These are phyloP conservation scores for Phytomonas francai DNA, from an alignment of 208 protist genomes.

Conservation along the genomic window DNA sequence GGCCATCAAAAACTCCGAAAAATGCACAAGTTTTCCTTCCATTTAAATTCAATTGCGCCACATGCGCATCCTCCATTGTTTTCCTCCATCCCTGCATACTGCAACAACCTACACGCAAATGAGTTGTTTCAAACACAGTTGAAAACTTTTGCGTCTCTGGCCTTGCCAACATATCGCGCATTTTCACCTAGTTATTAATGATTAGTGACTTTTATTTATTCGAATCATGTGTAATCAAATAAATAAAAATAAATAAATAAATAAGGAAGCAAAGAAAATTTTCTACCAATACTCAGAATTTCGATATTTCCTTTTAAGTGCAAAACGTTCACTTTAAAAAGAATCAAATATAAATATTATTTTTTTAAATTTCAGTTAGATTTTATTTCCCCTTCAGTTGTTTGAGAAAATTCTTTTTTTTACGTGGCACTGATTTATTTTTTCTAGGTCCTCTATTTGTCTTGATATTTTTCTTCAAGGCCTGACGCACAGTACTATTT, in stretches of 20 bases:
- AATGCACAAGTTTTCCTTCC: constrained; percentile 63
- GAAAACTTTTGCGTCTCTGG: constrained; percentile 89
- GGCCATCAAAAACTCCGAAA: constrained; percentile 89
- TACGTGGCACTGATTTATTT: neutral
- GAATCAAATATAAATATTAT: constrained; percentile 8
- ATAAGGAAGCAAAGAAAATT: neutral
- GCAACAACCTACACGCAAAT: constrained; percentile 77
- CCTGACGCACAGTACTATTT: constrained; percentile 30
- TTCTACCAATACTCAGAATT: neutral
- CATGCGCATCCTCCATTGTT: constrained; percentile 89
- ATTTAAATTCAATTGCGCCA: constrained; percentile 73
- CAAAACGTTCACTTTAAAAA: neutral
- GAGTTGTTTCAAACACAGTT: constrained; percentile 78
- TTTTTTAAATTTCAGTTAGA: constrained; percentile 8
- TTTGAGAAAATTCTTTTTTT: constrained; percentile 15
- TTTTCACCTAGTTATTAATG: constrained; percentile 18
- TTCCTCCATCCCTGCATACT: constrained; percentile 90
- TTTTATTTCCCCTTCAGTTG: constrained; percentile 17
- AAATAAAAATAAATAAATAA: neutral
- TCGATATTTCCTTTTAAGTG: neutral
- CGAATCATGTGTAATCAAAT: constrained; percentile 1
- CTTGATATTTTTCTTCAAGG: constrained; percentile 34
- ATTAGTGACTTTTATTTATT: constrained; percentile 14
- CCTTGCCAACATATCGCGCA: constrained; percentile 82
- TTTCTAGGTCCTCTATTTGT: constrained; percentile 2